Base-by-base conservation (phyloP, 208 protist genomes). In the Trypanosoma cruzi region DNA sequence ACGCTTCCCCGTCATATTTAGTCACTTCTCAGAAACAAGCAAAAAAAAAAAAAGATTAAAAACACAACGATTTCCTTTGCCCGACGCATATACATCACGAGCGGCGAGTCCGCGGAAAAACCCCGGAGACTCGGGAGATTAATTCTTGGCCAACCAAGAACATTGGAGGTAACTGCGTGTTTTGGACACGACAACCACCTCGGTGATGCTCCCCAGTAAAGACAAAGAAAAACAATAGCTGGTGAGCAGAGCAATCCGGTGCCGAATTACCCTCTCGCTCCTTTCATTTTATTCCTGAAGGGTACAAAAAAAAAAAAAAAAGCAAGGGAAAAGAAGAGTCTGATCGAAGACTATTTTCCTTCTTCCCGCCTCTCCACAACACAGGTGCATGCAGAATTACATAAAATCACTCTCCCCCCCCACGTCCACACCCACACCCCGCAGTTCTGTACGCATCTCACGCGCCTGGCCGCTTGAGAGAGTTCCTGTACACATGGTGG, bases 1-100 rank as follows among this genome's bases (percentile, higher is more conserved):
- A 1, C 42, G 22, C 53, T 26, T 49, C n/a, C 40, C 53, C 31
- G 20, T 3, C 48, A 42, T 11, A n/a, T n/a, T n/a, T n/a, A n/a
- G n/a, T n/a, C n/a, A n/a, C n/a, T n/a, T n/a, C n/a, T n/a, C n/a
- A n/a, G 2, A 42, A 64, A 48, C 34, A 31, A 52, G 64, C 2
- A 37, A 71, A 63, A 26, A 48, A 67, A 52, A 77, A 64, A 67
- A 66, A 71, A 56, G 40, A 69, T 16, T 4, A 42, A 32, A 4
- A 50, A 10, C 32, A 58, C 36, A 56, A 74, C 10, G 10, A 44
- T 0, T 58, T 40, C 40, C 36, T 24, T 62, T 16, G 4, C 18
- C 48, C 22, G 24, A 56, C 28, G 32, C 42, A 44, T 46, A 34
- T 40, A 20, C 10, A 29, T 26, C 16, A 2, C 8, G 40, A 44